Conservation (phyloP, 345 rosid genomes). For the Cardamine chenopodiifolia region DNA sequence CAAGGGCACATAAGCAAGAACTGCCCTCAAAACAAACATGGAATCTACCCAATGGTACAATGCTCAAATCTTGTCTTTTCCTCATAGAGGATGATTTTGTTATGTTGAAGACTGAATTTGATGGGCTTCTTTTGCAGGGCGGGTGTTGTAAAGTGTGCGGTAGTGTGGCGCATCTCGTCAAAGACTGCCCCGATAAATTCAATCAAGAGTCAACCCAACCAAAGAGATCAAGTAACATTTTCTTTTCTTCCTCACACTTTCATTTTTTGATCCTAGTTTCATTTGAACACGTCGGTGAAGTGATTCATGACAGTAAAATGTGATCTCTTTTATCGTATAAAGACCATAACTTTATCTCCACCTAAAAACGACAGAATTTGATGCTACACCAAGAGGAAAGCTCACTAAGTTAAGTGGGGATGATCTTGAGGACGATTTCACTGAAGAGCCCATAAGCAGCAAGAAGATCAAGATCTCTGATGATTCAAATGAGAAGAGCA, state of each 20-base stretch:
- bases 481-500: constrained; percentile 40
- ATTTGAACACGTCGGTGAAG: background rate
- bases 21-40: constrained; percentile 79
- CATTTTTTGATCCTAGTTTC: constrained; percentile 14
- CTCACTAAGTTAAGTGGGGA: constrained; percentile 80
- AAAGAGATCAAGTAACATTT: constrained; percentile 47
- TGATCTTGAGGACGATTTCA: constrained; percentile 89
- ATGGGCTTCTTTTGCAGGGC: constrained; percentile 54
- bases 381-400: constrained; percentile 50
- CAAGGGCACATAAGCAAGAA: constrained; percentile 88
- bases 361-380: constrained; percentile 48
- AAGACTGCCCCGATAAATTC: constrained; percentile 83
- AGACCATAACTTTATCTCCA: constrained; percentile 7
- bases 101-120: background rate
- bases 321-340: background rate
- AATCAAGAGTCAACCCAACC: constrained; percentile 36
- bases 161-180: constrained; percentile 89
- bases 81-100: background rate
- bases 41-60: constrained; percentile 92
- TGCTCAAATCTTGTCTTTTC: background rate
- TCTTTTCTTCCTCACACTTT: constrained; percentile 11
- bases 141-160: constrained; percentile 95
- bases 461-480: constrained; percentile 42
- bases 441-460: constrained; percentile 39
- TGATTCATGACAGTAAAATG: background rate